Conservation (phyloP, 208 protist species). For the Crithidia fasciculata region DNA sequence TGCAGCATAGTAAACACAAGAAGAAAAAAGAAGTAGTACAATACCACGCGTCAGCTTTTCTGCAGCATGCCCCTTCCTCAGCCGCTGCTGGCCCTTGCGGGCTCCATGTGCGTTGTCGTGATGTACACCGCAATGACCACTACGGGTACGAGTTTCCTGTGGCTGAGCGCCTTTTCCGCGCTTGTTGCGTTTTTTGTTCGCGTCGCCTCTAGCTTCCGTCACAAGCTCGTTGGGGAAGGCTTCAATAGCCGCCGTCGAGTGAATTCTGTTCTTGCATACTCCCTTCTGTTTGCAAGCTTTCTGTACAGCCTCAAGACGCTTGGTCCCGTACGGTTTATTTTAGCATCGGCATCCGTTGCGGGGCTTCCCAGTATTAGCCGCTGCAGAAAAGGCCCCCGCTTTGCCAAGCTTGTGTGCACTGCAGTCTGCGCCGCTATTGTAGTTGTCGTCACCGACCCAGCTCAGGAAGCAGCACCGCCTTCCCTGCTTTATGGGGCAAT, state of each 20-base stretch:
- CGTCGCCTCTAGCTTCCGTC: not conserved
- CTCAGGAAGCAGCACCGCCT: not conserved
- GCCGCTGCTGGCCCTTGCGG: conserved; percentile 5
- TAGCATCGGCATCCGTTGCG: conserved; percentile 8
- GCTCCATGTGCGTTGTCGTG: conserved; percentile 19
- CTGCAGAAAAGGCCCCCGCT: conserved; percentile 7
- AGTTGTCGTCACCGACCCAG: conserved; percentile 12
- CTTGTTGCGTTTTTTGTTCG: conserved; percentile 18
- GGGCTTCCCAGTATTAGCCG: conserved; percentile 9
- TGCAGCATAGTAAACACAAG: too few species aligned
- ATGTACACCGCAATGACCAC: conserved; percentile 8
- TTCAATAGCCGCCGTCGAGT: conserved; percentile 8
- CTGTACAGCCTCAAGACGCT: conserved; percentile 24
- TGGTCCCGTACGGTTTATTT: conserved; percentile 21
- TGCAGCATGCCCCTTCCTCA: conserved; percentile 2
- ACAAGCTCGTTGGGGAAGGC: not conserved
- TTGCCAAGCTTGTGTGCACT: conserved; percentile 12
- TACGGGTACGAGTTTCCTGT: conserved; percentile 21
- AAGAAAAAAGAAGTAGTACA: too few species aligned
- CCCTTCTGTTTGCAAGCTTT: conserved; percentile 16
- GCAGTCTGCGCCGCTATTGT: not conserved
- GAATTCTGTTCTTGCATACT: conserved; percentile 11
- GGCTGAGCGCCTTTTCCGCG: conserved; percentile 27
- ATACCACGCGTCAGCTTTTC: not conserved
- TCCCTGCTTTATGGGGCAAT: conserved; percentile 1